Base-by-base conservation (phyloP, 148 eudicot genomes). In the Simmondsia chinensis region DNA sequence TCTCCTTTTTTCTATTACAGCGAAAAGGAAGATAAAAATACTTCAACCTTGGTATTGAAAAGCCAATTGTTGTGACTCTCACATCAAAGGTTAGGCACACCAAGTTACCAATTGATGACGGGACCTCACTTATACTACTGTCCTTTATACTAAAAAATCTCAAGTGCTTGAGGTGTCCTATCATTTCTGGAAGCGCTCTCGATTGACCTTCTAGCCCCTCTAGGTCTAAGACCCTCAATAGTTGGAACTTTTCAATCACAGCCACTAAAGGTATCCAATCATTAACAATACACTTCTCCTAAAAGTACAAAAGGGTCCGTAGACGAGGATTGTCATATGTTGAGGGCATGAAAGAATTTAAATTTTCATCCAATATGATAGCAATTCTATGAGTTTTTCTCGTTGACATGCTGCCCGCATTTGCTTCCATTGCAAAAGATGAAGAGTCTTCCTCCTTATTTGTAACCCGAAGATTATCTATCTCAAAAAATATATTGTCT, bases 21-120 rank as follows among this genome's bases (percentile, higher is more conserved):
- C 28, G 14, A 9, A 16, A n/a, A 5, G 56, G 71, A 19, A 66
- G 42, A 66, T 66, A 66, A 22, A 66, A n/a, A 48, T 60, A 50
- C 9, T 10, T 43, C 48, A 65, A 13, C n/a, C 33, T 33, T 9
- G 63, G 53, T 15, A 51, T 54, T 1, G 7, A 9, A 13, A n/a
- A 19, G 8, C 3, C 1, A 19, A 1, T 19, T 0, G 3, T 26
- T 13, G 9, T 1, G 9, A 36, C 42, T 16, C 54, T 35, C 3
- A 67, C 26, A 26, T 67, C 66, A n/a, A 67, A 54, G 20, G 57
- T 67, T 25, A 43, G 66, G 38, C 24, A 39, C 16, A 25, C 39
- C 41, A 67, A n/a, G 10, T 55, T 54, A 4, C 44, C 29, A 13
- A 60, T 31, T 1, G 63, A 48, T 45, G 66, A 50, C 15, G 62